These are phyloP conservation scores for Aspergillus hortae DNA, from an alignment of 2,329 filamentous ascomycete genomes.

Conservation along the genomic window DNA sequence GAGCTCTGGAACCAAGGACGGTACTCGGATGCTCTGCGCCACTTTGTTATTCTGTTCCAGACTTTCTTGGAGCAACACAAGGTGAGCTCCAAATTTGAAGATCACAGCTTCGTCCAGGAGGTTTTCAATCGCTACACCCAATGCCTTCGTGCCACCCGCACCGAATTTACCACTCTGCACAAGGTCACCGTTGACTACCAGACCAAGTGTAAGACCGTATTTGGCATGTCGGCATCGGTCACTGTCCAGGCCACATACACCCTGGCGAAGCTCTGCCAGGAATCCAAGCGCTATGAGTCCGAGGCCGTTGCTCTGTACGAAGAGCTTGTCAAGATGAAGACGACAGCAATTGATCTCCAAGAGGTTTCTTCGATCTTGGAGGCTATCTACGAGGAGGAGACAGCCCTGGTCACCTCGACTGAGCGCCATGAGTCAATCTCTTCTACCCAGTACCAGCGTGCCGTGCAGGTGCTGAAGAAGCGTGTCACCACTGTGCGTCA, in stretches of 20 bases:
- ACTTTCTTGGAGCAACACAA: constrained; percentile 38
- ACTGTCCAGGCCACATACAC: constrained; percentile 34
- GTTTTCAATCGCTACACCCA: constrained; percentile 34
- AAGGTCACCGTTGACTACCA: constrained; percentile 34
- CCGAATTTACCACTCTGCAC: constrained; percentile 30
- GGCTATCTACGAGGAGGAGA: constrained; percentile 37
- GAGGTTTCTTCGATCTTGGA: constrained; percentile 36
- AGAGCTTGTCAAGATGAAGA: constrained; percentile 32
- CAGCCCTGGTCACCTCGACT: constrained; percentile 18
- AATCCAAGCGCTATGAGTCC: constrained; percentile 33
- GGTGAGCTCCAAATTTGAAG: constrained; percentile 29
- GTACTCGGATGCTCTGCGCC: constrained; percentile 34
- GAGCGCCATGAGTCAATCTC: constrained; percentile 24
- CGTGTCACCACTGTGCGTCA: constrained; percentile 28
- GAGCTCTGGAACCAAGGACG: constrained; percentile 38
- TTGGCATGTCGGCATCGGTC: constrained; percentile 32
- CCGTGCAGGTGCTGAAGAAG: constrained; percentile 27
- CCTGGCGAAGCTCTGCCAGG: constrained; percentile 37
- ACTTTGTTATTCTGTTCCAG: constrained; percentile 33
- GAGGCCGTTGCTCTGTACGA: constrained; percentile 37
- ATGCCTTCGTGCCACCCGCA: constrained; percentile 32
- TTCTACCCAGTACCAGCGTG: constrained; percentile 26
- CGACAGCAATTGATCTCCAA: constrained; percentile 38
- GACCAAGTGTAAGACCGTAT: constrained; percentile 32
- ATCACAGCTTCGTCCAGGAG: constrained; percentile 29